Evolutionary conservation across 2,329 filamentous ascomycete species (phyloP), one percentile per base, ranked within the genome.

Genomic region (Zalaria obscura): DNA sequence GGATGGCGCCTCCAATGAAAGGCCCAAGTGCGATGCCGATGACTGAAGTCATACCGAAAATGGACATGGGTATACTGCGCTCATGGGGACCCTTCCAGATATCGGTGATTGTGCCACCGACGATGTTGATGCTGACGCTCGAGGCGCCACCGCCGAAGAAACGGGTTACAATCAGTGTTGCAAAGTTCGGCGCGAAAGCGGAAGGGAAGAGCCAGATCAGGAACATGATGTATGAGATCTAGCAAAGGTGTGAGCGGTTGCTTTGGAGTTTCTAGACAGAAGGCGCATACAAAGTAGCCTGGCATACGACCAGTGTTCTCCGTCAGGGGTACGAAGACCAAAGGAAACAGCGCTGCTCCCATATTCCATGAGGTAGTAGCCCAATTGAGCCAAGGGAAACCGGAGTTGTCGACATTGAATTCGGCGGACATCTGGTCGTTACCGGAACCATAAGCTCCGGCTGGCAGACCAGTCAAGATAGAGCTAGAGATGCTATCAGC

Each of bases 321-420:
- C 27, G 56, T 55, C 36, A 59, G 25, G 0, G 55, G 56, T 2
- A 59, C 52, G 29, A 53, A 53, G 18, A 56, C 31, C 26, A 59
- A 37, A 1, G 56, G 54, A 25, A 52, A 50, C 4, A 57, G 26
- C 4, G 52, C 54, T 9, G 53, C 55, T 25, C 55, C 56, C 29
- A 57, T 43, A n/a, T 55, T 57, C 57, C 57, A 59, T 1, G 49
- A 50, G 0, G 52, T 48, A 3, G 55, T 48, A 1, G 52, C 48
- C 42, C 52, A 60, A 38, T 49, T 51, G 1, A 57, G 53, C 35
- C 52, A 49, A 6, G 57, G 55, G 37, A 59, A 60, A 0, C 40
- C 38, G 11, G 54, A 52, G 36, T 66, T 55, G 37, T 52, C 60
- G 25, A 65, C 50, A 34, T 57, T 43, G 43, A 69, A 64, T 36